Conservation (phyloP, 2,329 filamentous ascomycete genomes). For the Uncinocarpus reesii region DNA sequence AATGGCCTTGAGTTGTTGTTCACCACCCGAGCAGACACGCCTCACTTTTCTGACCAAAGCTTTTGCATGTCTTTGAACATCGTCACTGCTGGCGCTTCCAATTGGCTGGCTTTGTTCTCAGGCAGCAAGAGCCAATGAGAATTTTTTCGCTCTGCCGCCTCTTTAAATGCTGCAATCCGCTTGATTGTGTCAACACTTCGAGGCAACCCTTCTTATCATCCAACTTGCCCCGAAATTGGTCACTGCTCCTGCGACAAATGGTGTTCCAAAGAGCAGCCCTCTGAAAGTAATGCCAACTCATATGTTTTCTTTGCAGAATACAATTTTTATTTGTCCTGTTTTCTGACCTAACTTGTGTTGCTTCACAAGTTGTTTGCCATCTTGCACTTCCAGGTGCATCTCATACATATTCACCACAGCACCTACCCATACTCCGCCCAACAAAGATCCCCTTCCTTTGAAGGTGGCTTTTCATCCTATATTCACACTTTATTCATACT, state of each 20-base stretch:
- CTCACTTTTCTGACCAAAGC: conserved; percentile 10
- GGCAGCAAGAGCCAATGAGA: conserved; percentile 1
- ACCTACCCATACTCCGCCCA: conserved; percentile 1
- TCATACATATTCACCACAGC: conserved; percentile 8
- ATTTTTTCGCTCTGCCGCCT: not conserved
- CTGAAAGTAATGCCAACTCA: conserved; percentile 3
- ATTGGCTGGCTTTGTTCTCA: not conserved
- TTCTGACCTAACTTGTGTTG: conserved; percentile 12
- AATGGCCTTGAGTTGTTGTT: not conserved
- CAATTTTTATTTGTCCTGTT: not conserved
- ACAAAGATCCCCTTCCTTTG: conserved; percentile 5
- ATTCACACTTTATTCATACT: conserved; percentile 4
- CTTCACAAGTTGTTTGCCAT: conserved; percentile 16
- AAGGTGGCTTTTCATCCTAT: conserved; percentile 1
- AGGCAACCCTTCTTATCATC: conserved; percentile 2
- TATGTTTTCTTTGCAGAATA: conserved; percentile 5
- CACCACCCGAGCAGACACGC: not conserved
- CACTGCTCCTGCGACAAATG: not conserved
- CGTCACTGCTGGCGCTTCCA: not conserved
- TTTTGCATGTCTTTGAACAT: not conserved
- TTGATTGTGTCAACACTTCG: not conserved
- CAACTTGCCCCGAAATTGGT: too few relatives aligned
- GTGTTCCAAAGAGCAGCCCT: conserved; percentile 9
- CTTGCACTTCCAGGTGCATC: conserved; percentile 6
- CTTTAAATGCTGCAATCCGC: conserved; percentile 9